Evolutionary conservation across 805 yeast genomes (phyloP), one percentile per base, ranked within the genome.

Genomic region (Saccharomycopsis sp.): DNA sequence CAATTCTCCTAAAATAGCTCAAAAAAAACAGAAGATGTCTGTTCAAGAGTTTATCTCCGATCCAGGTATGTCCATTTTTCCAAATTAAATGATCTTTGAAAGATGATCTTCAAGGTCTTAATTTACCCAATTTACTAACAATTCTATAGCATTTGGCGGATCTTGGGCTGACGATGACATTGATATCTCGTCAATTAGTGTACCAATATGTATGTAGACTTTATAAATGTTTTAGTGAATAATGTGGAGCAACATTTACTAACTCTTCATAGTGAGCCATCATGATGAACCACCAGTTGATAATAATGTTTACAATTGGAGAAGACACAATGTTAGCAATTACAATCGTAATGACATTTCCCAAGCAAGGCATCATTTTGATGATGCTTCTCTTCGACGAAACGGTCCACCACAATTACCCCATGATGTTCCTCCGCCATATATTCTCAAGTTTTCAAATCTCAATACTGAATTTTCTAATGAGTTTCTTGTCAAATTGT

Each of bases 151-250:
- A 8, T 52, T 51, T 18, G 38, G 38, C 3, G 76, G 74, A 21
- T 70, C 76, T 5, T 77, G 85, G 85, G 83, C 82, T 14, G 84
- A 77, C 50, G 83, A 73, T 53, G 82, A 76, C 51, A 73, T 77
- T 42, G 85, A 77, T 52, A 61, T 76, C 58, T 67, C 69, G 31
- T 69, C 79, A 28, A 74, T 76, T 49, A 72, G 73, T 31, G 70
- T 72, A 9, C 69, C 72, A 21, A 55, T 61, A 17, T 38, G 44
- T 21, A 34, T 33, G 42, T 36, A 18, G 19, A n/a, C n/a, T n/a
- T n/a, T n/a, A n/a, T n/a, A n/a, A n/a, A n/a, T n/a, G n/a, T n/a
- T n/a, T n/a, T n/a, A n/a, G n/a, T n/a, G n/a, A n/a, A n/a, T n/a
- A n/a, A n/a, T n/a, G n/a, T n/a, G n/a, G n/a, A n/a, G n/a, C n/a